A percentile compares a stretch with the other conserved stretches of the same genome.
These are phyloP conservation scores for Sporothrix mexicana DNA, from an alignment of 2,329 filamentous ascomycete species.

Conservation along the genomic window DNA sequence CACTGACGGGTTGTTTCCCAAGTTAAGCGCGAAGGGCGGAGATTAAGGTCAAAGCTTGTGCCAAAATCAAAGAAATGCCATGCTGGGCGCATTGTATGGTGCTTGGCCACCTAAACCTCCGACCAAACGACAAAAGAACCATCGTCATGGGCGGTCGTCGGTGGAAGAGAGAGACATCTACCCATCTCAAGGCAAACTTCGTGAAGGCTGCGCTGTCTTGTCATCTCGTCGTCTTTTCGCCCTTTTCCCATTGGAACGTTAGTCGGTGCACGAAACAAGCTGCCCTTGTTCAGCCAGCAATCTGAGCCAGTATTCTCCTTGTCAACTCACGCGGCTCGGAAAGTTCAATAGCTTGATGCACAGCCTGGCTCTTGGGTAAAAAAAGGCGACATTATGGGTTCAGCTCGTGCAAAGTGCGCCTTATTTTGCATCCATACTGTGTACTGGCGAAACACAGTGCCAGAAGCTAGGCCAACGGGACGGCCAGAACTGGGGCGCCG, in stretches of 20 bases:
- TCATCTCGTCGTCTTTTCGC: too few species aligned
- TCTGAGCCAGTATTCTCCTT: neutral
- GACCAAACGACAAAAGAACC: neutral
- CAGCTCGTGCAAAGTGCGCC: slow-evolving; percentile 10
- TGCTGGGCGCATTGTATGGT: neutral
- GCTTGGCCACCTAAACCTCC: neutral
- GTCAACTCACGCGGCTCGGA: neutral
- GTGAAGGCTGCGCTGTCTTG: neutral
- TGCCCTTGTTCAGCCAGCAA: neutral
- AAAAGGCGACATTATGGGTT: neutral
- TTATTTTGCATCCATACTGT: neutral
- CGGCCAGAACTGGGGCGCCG: slow-evolving; percentile 25
- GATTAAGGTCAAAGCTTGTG: slow-evolving; percentile 3
- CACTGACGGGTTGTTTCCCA: neutral
- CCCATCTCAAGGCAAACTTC: slow-evolving; percentile 13
- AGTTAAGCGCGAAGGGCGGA: neutral
- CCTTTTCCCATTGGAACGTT: neutral
- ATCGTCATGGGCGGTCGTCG: neutral
- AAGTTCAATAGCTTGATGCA: slow-evolving; percentile 1
- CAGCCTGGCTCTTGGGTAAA: neutral
- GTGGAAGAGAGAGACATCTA: neutral
- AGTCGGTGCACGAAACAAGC: slow-evolving; percentile 6
- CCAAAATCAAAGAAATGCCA: neutral
- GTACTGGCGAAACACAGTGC: slow-evolving; percentile 26
- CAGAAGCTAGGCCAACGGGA: slow-evolving; percentile 25